Evolutionary conservation across 1,284 basidiomycete genomes (phyloP), one percentile per base, ranked within the genome.

Genomic region (Exobasidium cylindrosporum): DNA sequence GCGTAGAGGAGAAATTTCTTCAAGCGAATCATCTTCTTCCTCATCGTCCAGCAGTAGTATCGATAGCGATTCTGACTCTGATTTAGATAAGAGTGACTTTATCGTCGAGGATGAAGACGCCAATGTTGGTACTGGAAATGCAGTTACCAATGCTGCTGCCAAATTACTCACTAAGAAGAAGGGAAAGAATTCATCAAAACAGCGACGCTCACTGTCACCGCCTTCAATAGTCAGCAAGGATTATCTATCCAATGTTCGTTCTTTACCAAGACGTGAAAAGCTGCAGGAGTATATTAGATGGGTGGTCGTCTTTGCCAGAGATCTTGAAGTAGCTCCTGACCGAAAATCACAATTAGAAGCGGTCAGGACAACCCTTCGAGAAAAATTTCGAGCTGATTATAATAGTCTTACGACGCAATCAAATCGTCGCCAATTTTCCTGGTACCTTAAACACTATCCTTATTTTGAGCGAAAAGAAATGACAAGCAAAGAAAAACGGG

Each of bases 361-460:
- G 10, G 35, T 40, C 17, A 7, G 35, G 17, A 40, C 35, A 29
- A 56, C 24, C 21, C 31, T 56, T 23, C 24, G 21, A 4, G 21
- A 14, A 56, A 35, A 30, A 32, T 26, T 35, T 4, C 10, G 31
- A 29, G 21, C 31, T 2, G 11, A 28, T 6, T 45, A 45, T 5
- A 5, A 28, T n/a, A 6, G 4, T 6, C 65, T 72, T 1, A 55
- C 58, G 5, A 65, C 63, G 23, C 61, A 60, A 5, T 40, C 58
- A 5, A 67, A 66, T 65, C 59, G 70, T 4, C 29, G 70, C 1
- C 68, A 72, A 47, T 72, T 72, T 57, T 60, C 60, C 28, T 72
- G 70, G 70, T 72, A 72, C 32, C 58, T 72, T 3, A 57, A 43
- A 4, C 50, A 61, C 44, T 70, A 68, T 40, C 70, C 70, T 1